Evolutionary conservation across 176 grass and related monocot genomes (phyloP), one percentile per base, ranked within the genome.

Genomic region (Carex scoparia): DNA sequence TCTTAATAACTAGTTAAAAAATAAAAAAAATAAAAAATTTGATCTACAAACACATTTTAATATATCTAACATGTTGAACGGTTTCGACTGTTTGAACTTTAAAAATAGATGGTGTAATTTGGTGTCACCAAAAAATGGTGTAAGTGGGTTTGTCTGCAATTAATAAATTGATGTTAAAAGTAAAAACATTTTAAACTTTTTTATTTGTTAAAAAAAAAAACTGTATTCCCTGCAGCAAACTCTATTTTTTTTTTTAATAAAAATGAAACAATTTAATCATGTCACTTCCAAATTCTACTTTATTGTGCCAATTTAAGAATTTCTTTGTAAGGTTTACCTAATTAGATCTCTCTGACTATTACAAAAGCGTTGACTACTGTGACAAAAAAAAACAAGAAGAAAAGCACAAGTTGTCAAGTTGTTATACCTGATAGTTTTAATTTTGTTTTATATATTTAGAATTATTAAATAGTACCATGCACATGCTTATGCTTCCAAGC

Each of bases 381-480:
- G 16, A 0, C 1, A 10, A 72, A n/a, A 19, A 10, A 46, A 10
- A 72, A 73, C 46, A 49, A 10, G 4, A 72, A 75, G 3, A 53
- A 28, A 27, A 74, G 12, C 19, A 53, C 8, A 5, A 8, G 74
- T 78, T 78, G 74, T 16, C 8, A 5, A 8, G 74, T 78, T 78
- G 74, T 32, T 49, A 11, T 13, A 78, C 74, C 18, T 78, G 72
- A 76, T 51, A 31, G 51, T 78, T 56, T 46, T 7, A 44, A 37
- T 46, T 71, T 54, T 78, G 51, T 57, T 78, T 78, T 78, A 57
- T 78, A 57, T 78, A 35, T 18, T 78, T 78, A 15, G 46, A 78
- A 12, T 30, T 32, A 7, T 54, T 56, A 78, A 57, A 33, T 78
- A 7, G 74, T 56, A 78, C 49, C 12, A 78, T 56, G 51, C 73